Conservation (phyloP, 129 eudicot genomes). For the Apium graveolens region DNA sequence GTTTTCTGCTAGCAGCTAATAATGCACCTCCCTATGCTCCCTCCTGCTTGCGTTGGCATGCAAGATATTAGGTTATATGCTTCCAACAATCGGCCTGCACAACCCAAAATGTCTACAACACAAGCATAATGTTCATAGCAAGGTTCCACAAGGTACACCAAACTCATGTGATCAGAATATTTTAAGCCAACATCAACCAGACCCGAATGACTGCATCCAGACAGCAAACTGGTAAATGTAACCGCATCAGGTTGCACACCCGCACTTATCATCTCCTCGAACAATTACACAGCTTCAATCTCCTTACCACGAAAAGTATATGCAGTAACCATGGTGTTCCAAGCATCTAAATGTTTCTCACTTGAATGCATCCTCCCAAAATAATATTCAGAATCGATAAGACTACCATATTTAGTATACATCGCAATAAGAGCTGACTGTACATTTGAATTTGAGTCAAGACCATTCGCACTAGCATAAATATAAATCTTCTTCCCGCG, state of each 20-base stretch:
- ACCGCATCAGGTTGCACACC: slow-evolving; percentile 63
- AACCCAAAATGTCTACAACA: slow-evolving; percentile 63
- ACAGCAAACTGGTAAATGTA: slow-evolving; percentile 64
- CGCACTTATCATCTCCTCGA: slow-evolving; percentile 51
- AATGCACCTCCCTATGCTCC: slow-evolving; percentile 79
- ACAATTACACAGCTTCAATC: slow-evolving; percentile 42
- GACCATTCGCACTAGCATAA: slow-evolving; percentile 38
- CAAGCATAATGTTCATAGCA: slow-evolving; percentile 74
- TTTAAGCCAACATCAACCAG: slow-evolving; percentile 57
- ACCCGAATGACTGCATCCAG: slow-evolving; percentile 81
- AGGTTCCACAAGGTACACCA: slow-evolving; percentile 31
- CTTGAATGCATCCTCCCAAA: slow-evolving; percentile 29
- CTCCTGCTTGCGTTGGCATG: slow-evolving; percentile 70
- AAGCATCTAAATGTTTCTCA: slow-evolving; percentile 40
- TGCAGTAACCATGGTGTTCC: slow-evolving; percentile 76
- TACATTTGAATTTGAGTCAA: slow-evolving; percentile 39
- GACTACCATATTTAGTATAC: slow-evolving; percentile 80
- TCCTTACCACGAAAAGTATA: slow-evolving; percentile 67
- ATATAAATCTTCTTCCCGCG: slow-evolving; percentile 50
- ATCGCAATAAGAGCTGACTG: slow-evolving; percentile 60
- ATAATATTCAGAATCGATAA: slow-evolving; percentile 45
- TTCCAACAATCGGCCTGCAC: slow-evolving; percentile 56
- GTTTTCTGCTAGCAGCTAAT: slow-evolving; percentile 45
- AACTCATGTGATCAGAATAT: slow-evolving; percentile 47
- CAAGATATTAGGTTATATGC: slow-evolving; percentile 41